Evolutionary conservation across 331 rosid genomes (phyloP).

Genomic region (Ulmus americana): DNA sequence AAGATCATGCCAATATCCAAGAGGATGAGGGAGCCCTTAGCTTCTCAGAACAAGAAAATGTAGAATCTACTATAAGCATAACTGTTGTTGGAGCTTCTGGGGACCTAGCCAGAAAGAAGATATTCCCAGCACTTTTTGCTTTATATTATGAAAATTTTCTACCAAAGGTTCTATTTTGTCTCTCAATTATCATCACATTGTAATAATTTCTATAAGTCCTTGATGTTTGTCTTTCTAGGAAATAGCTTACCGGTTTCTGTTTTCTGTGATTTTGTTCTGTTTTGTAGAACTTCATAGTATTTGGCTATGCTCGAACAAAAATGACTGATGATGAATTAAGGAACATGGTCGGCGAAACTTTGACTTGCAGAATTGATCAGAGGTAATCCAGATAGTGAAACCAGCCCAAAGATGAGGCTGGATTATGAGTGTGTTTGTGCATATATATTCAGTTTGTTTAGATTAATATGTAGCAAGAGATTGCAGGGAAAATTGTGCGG

Average conservation of each 20-base stretch:
- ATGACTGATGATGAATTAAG: constrained; percentile 76
- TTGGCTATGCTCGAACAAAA: constrained; percentile 75
- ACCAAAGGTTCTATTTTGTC: constrained; percentile 54
- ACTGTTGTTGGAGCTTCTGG: constrained; percentile 98
- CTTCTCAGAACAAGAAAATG: constrained; percentile 31
- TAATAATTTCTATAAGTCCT: neutral
- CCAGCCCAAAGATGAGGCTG: neutral
- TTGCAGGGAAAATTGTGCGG: constrained; percentile 77
- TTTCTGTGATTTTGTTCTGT: constrained; percentile 10
- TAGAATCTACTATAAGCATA: constrained; percentile 60
- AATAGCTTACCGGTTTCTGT: constrained; percentile 10
- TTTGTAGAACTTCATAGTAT: constrained; percentile 66
- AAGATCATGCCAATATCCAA: constrained; percentile 35
- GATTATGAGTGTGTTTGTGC: neutral
- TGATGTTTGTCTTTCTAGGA: neutral
- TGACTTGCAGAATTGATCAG: constrained; percentile 89
- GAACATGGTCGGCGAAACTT: constrained; percentile 67
- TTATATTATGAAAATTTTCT: constrained; percentile 83
- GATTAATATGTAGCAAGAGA: constrained; percentile 19
- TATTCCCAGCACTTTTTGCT: constrained; percentile 95
- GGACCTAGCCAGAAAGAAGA: constrained; percentile 95
- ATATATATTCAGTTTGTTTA: constrained; percentile 8
- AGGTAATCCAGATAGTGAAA: constrained; percentile 39
- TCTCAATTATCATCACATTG: constrained; percentile 1
- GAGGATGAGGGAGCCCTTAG: constrained; percentile 37